phyloP scores from a whole-genome alignment of 2,329 filamentous ascomycete genomes.

The Fusarium praegraminearum region DNA sequence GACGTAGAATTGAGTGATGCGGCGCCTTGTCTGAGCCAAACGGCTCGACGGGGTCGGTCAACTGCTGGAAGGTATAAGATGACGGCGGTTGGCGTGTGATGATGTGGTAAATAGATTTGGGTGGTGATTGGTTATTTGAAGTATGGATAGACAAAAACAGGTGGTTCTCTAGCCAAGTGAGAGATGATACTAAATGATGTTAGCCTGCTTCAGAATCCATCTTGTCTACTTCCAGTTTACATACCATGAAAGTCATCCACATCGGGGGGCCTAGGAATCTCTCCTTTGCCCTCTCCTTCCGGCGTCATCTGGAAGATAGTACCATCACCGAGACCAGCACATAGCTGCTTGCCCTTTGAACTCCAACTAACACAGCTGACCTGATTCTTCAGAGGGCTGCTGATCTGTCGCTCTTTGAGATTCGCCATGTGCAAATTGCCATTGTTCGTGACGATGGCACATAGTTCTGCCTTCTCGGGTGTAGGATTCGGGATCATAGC shows the following conservation, averaged over 20 bases:
- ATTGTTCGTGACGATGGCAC: conserved; percentile 82
- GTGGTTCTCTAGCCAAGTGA: conserved; percentile 90
- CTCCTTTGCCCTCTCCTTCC: conserved; percentile 79
- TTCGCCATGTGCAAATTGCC: conserved; percentile 89
- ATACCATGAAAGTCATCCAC: conserved; percentile 76
- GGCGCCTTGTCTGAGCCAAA: conserved; percentile 75
- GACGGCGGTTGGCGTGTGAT: conserved; percentile 73
- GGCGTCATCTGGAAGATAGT: conserved; percentile 86
- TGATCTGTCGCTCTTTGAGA: conserved; percentile 75
- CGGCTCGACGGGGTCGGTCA: conserved; percentile 79
- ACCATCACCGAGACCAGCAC: conserved; percentile 86
- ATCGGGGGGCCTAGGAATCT: conserved; percentile 81
- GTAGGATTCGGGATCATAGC: conserved; percentile 84
- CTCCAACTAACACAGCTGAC: conserved; percentile 94
- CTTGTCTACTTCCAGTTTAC: conserved; percentile 40
- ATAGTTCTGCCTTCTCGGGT: conserved; percentile 76
- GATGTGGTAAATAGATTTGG: conserved; percentile 80
- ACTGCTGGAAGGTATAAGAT: conserved; percentile 77
- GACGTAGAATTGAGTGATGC: conserved; percentile 80
- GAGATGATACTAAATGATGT: conserved; percentile 72
- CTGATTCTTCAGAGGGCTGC: conserved; percentile 73
- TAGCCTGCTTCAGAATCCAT: conserved; percentile 2
- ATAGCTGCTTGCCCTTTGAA: conserved; percentile 89
- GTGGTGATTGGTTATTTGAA: conserved; percentile 67
- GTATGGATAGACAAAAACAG: conserved; percentile 86